A percentile compares a stretch with the other conserved stretches of the same genome.
Evolutionary conservation across 2,329 filamentous ascomycete species (phyloP).

Genomic region (Pseudocercospora musae): DNA sequence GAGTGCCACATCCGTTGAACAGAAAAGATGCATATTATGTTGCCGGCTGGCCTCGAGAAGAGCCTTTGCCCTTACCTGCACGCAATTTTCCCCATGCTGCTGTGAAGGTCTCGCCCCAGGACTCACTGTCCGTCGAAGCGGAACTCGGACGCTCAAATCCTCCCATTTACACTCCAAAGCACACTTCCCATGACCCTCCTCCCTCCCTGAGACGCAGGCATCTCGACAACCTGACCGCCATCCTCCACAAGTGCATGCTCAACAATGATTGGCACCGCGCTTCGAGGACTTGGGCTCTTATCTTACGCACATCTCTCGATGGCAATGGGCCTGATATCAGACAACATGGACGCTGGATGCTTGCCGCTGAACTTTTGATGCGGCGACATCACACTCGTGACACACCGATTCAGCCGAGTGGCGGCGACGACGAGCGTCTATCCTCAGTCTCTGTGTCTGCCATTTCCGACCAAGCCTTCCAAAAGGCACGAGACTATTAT

Average conservation of each 20-base stretch:
- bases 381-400: slow-evolving; percentile 40
- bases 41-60: slow-evolving; percentile 41
- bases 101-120: slow-evolving; percentile 18
- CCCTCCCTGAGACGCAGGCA: slow-evolving; percentile 51
- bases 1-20: slow-evolving; percentile 27
- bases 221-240: slow-evolving; percentile 63
- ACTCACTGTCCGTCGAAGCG: slow-evolving; percentile 34
- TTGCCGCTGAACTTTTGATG: slow-evolving; percentile 81
- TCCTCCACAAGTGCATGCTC: slow-evolving; percentile 70
- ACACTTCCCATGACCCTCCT: slow-evolving; percentile 17
- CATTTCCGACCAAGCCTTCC: slow-evolving; percentile 47
- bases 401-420: neutral
- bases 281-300: slow-evolving; percentile 68
- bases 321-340: slow-evolving; percentile 65
- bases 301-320: slow-evolving; percentile 60
- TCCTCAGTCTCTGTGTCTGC: neutral
- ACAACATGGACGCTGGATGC: slow-evolving; percentile 68
- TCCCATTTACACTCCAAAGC: slow-evolving; percentile 37
- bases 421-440: slow-evolving; percentile 1
- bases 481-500: slow-evolving; percentile 65
- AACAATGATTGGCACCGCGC: slow-evolving; percentile 69
- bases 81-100: slow-evolving; percentile 47
- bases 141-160: slow-evolving; percentile 43
- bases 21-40: slow-evolving; percentile 37
- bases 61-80: slow-evolving; percentile 39